Conservation (phyloP, 2,329 filamentous ascomycete genomes). For the Pleochaeta shiraiana region DNA sequence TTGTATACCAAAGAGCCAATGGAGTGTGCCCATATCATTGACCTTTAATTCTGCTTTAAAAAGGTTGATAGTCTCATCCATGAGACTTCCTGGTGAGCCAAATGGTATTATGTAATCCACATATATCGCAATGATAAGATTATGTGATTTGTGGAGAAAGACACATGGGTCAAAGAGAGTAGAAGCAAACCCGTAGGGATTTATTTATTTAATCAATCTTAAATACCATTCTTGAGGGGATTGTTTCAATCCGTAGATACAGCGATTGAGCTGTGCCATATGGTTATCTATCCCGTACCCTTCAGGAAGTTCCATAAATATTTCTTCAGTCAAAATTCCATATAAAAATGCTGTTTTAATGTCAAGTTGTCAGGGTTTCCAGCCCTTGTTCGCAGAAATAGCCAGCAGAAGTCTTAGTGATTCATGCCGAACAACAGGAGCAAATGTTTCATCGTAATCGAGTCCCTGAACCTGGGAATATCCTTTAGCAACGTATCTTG, state of each 20-base stretch:
- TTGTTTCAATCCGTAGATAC: constrained; percentile 3
- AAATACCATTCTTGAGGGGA: constrained; percentile 2
- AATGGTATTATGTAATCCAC: too few relatives aligned
- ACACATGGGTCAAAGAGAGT: neutral
- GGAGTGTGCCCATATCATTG: too few relatives aligned
- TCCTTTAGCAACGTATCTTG: neutral
- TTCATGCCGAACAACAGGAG: neutral
- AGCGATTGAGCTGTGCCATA: neutral
- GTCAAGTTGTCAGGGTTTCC: neutral
- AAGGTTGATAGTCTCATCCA: neutral
- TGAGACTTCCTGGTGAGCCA: neutral
- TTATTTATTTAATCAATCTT: neutral
- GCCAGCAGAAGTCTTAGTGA: neutral
- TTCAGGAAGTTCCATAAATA: constrained; percentile 1
- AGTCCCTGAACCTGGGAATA: neutral
- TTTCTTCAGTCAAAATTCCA: neutral
- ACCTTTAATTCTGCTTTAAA: too few relatives aligned
- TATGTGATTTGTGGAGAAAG: neutral
- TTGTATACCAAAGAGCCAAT: neutral
- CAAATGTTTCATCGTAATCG: constrained; percentile 2
- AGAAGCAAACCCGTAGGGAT: neutral
- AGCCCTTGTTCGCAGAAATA: neutral
- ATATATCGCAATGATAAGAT: neutral
- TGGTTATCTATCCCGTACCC: neutral
- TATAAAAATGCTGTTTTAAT: constrained; percentile 1